Evolutionary conservation across 768 basidiomycete genomes (phyloP).

Genomic region (Naganishia vishniacii): DNA sequence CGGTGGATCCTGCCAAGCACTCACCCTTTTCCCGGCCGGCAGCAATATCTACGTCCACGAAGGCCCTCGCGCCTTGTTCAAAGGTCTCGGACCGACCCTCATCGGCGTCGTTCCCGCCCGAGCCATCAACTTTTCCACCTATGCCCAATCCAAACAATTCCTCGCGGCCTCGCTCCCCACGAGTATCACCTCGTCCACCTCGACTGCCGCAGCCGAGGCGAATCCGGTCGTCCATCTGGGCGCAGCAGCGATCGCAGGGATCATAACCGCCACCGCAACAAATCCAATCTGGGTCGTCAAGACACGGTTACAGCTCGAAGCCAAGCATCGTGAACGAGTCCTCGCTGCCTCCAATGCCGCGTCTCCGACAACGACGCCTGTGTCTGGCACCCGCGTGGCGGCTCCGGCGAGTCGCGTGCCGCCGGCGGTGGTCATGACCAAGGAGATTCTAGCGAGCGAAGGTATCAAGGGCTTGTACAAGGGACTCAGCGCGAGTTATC

Average conservation of each 20-base stretch:
- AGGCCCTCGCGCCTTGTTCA: slow-evolving; percentile 82
- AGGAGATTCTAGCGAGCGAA: slow-evolving; percentile 69
- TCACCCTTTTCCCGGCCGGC: too few relatives aligned
- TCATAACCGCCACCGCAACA: slow-evolving; percentile 80
- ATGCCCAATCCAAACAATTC: slow-evolving; percentile 90
- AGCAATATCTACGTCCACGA: slow-evolving; percentile 74
- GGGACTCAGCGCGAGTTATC: slow-evolving; percentile 86
- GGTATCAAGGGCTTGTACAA: slow-evolving; percentile 87
- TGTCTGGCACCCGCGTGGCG: not conserved
- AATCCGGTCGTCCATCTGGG: slow-evolving; percentile 77
- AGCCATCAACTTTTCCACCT: slow-evolving; percentile 96
- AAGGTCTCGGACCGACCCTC: slow-evolving; percentile 86
- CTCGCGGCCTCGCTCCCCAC: slow-evolving; percentile 67
- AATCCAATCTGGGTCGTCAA: slow-evolving; percentile 99
- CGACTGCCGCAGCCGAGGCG: slow-evolving; percentile 63
- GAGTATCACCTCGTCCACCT: slow-evolving; percentile 18
- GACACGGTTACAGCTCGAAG: slow-evolving; percentile 77
- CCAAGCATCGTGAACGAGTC: slow-evolving; percentile 30
- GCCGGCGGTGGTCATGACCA: slow-evolving; percentile 52
- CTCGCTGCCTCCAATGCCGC: slow-evolving; percentile 29
- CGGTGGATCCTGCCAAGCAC: too few relatives aligned
- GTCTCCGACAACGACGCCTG: slow-evolving; percentile 29
- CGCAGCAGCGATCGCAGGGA: slow-evolving; percentile 71
- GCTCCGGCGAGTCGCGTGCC: slow-evolving; percentile 24
- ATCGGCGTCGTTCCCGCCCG: slow-evolving; percentile 89